Percentiles rank a stretch among this genome's conserved stretches.
These are phyloP conservation scores for Neofusicoccum parvum DNA, from an alignment of 2,329 filamentous ascomycete species.

Conservation along the genomic window DNA sequence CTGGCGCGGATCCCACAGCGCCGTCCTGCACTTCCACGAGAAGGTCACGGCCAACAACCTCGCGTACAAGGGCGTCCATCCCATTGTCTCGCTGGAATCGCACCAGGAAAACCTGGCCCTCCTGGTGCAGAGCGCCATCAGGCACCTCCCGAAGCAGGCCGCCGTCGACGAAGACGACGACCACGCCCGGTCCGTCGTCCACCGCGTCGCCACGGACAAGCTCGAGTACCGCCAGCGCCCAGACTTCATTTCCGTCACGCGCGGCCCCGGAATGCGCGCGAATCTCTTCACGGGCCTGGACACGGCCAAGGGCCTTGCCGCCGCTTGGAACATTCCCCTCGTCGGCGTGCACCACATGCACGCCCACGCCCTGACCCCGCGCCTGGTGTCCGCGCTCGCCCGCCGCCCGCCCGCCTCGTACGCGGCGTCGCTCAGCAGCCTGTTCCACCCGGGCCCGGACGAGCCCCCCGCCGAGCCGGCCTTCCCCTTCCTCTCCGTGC, in stretches of 20 bases:
- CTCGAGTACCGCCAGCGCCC: slow-evolving; percentile 50
- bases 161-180: neutral
- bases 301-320: slow-evolving; percentile 81
- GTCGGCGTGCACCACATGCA: slow-evolving; percentile 90
- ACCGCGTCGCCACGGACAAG: neutral
- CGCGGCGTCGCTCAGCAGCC: neutral
- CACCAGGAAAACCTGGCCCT: slow-evolving; percentile 72
- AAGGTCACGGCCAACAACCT: slow-evolving; percentile 81
- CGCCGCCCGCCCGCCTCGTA: neutral
- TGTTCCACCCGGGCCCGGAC: neutral
- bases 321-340: slow-evolving; percentile 80
- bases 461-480: slow-evolving; percentile 43
- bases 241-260: slow-evolving; percentile 85
- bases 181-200: neutral
- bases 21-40: slow-evolving; percentile 73
- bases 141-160: slow-evolving; percentile 49
- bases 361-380: slow-evolving; percentile 86
- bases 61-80: slow-evolving; percentile 76
- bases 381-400: slow-evolving; percentile 63
- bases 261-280: slow-evolving; percentile 85
- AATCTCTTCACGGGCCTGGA: slow-evolving; percentile 78
- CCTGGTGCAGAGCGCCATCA: slow-evolving; percentile 67
- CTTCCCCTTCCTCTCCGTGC: slow-evolving; percentile 85
- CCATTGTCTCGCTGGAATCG: slow-evolving; percentile 71
- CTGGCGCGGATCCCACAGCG: slow-evolving; percentile 31